Base-by-base conservation (phyloP, 2,329 filamentous ascomycete genomes). In the Sphaerulina musiva region DNA sequence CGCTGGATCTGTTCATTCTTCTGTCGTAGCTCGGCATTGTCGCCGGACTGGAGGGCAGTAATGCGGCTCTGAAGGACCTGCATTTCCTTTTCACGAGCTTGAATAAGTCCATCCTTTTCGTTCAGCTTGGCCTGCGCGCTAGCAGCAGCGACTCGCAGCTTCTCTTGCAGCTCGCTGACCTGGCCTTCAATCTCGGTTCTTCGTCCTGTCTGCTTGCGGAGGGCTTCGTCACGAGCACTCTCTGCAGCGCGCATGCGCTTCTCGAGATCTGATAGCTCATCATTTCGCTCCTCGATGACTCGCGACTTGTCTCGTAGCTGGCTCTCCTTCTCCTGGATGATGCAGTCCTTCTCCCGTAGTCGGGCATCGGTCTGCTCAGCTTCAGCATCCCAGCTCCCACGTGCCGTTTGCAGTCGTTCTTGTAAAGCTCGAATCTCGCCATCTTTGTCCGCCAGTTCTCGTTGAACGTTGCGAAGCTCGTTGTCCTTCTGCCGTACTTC, bases 291-390 rank as follows among this genome's bases (percentile, higher is more conserved):
- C 46, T 86, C 83, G 38, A 95, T 79, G 1, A 82, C 68, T 2
- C 84, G 81, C 54, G 92, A 85, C 66, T 89, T 92, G 58, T 89
- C 85, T 41, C 87, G 81, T 10, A 92, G 68, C 7, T 89, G 84
- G 4, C 83, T 81, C 69, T 95, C 86, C 5, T 92, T 74, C 63
- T 95, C 87, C 36, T 81, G 81, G 10, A 95, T 80, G 6, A 64
- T 38, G n/a, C 54, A 52, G 44, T 70, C 69, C 58, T 72, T 72
- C 51, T 69, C 69, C 45, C 68, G 66, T 47, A 72, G 48, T 11
- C 68, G 66, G 12, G 65, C 61, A 54, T 72, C 69, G 10, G 66
- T 70, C 55, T 69, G 62, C 45, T 69, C 68, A 4, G 68, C 65
- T 50, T 72, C 69, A 2, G 65, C 65, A 39, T 72, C 69, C 68